phyloP scores from a whole-genome alignment of 164 flowering plant genomes.

The Protea cynaroides region DNA sequence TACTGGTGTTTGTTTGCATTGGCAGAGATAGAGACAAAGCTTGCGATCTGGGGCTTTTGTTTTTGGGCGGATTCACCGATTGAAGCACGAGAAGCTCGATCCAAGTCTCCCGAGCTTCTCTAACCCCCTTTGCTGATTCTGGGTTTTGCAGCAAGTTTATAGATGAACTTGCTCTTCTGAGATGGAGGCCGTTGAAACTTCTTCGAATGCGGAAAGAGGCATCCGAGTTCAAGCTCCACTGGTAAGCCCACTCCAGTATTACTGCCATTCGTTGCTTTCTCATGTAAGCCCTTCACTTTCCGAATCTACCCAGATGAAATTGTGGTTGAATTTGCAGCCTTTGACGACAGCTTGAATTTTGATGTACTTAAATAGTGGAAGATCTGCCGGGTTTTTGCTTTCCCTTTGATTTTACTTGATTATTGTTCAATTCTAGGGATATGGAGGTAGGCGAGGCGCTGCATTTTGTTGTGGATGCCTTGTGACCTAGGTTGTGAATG shows the following conservation, averaged over 20 bases:
- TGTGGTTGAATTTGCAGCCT: neutral
- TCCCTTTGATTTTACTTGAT: neutral
- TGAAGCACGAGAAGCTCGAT: constrained; percentile 11
- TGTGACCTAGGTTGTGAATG: neutral
- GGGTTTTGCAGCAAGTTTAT: neutral
- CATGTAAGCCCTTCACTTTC: neutral
- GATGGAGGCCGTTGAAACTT: constrained; percentile 45
- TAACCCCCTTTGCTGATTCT: constrained; percentile 17
- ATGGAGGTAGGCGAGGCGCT: neutral
- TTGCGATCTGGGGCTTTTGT: neutral
- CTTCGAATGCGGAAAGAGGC: constrained; percentile 57
- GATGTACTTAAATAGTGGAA: neutral
- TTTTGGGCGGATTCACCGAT: neutral
- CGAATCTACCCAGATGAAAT: neutral
- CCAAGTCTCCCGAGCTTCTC: constrained; percentile 4
- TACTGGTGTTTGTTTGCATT: constrained; percentile 22
- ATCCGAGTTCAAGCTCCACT: constrained; percentile 79
- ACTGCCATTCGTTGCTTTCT: neutral
- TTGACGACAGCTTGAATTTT: neutral
- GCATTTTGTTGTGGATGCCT: neutral
- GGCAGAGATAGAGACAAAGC: constrained; percentile 17
- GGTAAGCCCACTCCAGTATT: constrained; percentile 31
- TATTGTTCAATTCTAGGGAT: neutral
- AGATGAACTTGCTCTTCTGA: constrained; percentile 11
- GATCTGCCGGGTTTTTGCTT: neutral